Evolutionary conservation across 2,329 filamentous ascomycete genomes (phyloP), one percentile per base, ranked within the genome.

Genomic region (Pseudogymnoascus sp.): DNA sequence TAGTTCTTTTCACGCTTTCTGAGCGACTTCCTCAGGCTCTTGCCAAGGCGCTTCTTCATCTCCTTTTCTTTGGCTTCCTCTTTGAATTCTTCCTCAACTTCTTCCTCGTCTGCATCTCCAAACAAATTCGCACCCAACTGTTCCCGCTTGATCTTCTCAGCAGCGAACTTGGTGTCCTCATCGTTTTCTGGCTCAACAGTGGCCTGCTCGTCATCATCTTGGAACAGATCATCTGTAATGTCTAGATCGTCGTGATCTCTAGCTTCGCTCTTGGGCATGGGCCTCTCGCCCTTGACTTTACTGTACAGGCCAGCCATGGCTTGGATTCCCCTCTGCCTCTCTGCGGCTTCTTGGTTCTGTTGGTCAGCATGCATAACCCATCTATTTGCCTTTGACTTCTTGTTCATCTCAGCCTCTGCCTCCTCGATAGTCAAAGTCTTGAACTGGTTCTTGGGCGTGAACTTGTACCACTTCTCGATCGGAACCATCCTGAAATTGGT

Each of bases 391-490:
- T 87, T 88, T 59, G 86, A 82, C 74, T 91, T 91, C 74, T 90
- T 89, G 65, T 83, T 86, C 88, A 96, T 91, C 64, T 87, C 81
- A 63, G 88, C 88, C 73, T 97, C 93, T 0, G 90, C 91, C 73
- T 96, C 88, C 66, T 96, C 93, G 10, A 93, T 86, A 0, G 86
- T 88, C 74, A 93, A 84, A 0, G 86, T 83, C 72, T 88, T 87
- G 72, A 95, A 93, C 10, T 88, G 84, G 63, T 91, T 89, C 73
- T 93, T 93, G 47, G 87, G 82, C 3, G 84, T 87, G 73, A 96
- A 96, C 63, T 86, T 89, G 77, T 99, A 99, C 87, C 90, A 97
- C 72, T 97, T 96, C 76, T 99, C 93, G 16, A 97, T 77, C 0
- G 96, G 96, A 2, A 96, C 82, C 86, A 97, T 90, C 64, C 87